Base-by-base conservation (phyloP, 441 rosid genomes). In the Aleurites moluccanus region DNA sequence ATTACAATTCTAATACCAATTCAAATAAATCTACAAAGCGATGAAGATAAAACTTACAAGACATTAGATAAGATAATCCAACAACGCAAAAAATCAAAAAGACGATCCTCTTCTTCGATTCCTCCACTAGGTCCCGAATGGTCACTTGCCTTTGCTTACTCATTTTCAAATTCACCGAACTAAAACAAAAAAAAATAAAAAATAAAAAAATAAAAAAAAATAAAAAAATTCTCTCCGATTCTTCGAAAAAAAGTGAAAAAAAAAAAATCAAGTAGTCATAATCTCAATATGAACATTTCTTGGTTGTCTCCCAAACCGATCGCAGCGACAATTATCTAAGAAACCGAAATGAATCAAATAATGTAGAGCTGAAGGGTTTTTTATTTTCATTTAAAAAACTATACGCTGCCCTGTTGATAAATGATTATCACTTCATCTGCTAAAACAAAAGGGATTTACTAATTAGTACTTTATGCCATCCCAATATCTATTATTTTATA, bases 11-110 rank as follows among this genome's bases (percentile, higher is more conserved):
- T 55, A 38, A 38, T 35, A 38, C 7, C 40, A 38, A 38, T 38
- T 38, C 40, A 38, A 38, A 8, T 38, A 38, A 5, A 23, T 28
- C 75, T 10, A 52, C 21, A 52, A 25, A 28, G 14, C 2, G 9
- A 42, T 30, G 67, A 45, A 56, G 21, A 56, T 2, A n/a, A 61
- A 20, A 86, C 91, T 89, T 83, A 96, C 99, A 73, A 1, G 98
- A 94, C 95, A 96, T 85, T 77, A 96, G 82, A 80, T 94, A 94
- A 3, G 99, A 96, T 61, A 96, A 89, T 78, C 99, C 99, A 61
- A 91, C 85, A 69, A 94, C 95, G 84, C 98, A 96, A 74, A 96
- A 85, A 64, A 80, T 91, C 83, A 96, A 80, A 79, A 96, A 78
- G 68, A 94, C 98, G 72, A 88, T 83, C 79, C 98, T 89, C 84